Conservation (phyloP, 2,329 filamentous ascomycete species). For the Ceratocystis harringtonii region DNA sequence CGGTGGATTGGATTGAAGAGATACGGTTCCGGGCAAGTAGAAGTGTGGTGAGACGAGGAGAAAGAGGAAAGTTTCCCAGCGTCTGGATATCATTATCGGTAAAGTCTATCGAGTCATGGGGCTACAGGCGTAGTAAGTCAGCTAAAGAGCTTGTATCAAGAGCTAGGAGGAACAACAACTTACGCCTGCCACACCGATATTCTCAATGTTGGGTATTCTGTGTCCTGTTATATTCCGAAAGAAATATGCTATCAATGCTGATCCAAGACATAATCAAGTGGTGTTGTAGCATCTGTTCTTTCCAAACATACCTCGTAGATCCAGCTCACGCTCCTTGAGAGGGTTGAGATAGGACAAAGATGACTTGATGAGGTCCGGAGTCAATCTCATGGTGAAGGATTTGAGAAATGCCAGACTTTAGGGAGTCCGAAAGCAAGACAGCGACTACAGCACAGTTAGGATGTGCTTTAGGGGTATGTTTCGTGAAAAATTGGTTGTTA, state of each 20-base stretch:
- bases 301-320: slow-evolving; percentile 95
- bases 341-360: slow-evolving; percentile 98
- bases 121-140: slow-evolving; percentile 33
- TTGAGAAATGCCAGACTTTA: neutral
- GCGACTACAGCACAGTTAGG: neutral
- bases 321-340: slow-evolving; percentile 95
- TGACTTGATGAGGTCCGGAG: slow-evolving; percentile 80
- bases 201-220: slow-evolving; percentile 95
- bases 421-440: neutral
- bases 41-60: slow-evolving; percentile 72
- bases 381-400: slow-evolving; percentile 64
- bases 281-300: slow-evolving; percentile 96
- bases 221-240: slow-evolving; percentile 56
- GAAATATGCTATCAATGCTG: slow-evolving; percentile 66
- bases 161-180: slow-evolving; percentile 26
- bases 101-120: slow-evolving; percentile 93
- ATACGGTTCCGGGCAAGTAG: slow-evolving; percentile 84
- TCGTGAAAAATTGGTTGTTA: neutral
- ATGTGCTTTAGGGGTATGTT: neutral
- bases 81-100: slow-evolving; percentile 94
- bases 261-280: slow-evolving; percentile 37
- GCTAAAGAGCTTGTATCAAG: neutral
- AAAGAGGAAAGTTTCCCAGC: slow-evolving; percentile 83
- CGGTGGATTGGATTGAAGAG: slow-evolving; percentile 58
- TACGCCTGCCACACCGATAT: slow-evolving; percentile 86